These are phyloP conservation scores for Scenedesmus sp. DNA, from an alignment of 163 green algal species.

Conservation along the genomic window DNA sequence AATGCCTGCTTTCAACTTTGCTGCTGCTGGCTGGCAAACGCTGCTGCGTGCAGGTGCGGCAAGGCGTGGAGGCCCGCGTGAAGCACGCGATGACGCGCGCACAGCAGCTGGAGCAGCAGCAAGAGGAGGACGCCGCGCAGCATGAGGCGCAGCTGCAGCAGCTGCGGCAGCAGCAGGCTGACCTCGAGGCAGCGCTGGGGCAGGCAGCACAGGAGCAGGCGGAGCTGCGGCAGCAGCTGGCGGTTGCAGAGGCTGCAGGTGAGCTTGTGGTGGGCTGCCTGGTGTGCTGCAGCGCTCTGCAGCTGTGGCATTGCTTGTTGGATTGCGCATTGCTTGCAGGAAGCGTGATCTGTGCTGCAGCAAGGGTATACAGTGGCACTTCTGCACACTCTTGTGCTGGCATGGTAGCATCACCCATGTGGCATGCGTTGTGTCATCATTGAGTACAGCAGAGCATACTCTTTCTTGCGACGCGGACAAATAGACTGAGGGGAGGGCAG, in stretches of 20 bases:
- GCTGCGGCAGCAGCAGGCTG: conserved; percentile 30
- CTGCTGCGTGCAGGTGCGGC: conserved; percentile 14
- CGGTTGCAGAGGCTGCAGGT: conserved; percentile 20
- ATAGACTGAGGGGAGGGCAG: too few species aligned
- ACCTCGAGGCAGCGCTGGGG: conserved; percentile 1
- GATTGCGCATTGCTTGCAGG: too few species aligned
- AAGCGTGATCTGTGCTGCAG: too few species aligned
- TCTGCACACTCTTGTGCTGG: too few species aligned
- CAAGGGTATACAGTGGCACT: too few species aligned
- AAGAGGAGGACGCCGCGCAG: conserved; percentile 14
- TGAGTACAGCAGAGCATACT: too few species aligned
- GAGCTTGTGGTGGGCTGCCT: background rate
- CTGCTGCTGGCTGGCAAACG: background rate
- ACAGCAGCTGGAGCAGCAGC: conserved; percentile 43
- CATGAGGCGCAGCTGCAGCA: background rate
- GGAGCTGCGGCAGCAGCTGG: conserved; percentile 56
- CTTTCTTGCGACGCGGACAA: too few species aligned
- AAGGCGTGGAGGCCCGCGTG: conserved; percentile 46
- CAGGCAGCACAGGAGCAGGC: conserved; percentile 42
- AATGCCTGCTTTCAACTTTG: too few species aligned
- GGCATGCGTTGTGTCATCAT: too few species aligned
- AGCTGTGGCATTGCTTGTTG: background rate
- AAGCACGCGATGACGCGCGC: background rate
- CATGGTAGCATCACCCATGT: too few species aligned
- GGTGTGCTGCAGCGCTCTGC: background rate